These are phyloP conservation scores for Colletotrichum melonis DNA, from an alignment of 2,329 filamentous ascomycete genomes.

Conservation along the genomic window DNA sequence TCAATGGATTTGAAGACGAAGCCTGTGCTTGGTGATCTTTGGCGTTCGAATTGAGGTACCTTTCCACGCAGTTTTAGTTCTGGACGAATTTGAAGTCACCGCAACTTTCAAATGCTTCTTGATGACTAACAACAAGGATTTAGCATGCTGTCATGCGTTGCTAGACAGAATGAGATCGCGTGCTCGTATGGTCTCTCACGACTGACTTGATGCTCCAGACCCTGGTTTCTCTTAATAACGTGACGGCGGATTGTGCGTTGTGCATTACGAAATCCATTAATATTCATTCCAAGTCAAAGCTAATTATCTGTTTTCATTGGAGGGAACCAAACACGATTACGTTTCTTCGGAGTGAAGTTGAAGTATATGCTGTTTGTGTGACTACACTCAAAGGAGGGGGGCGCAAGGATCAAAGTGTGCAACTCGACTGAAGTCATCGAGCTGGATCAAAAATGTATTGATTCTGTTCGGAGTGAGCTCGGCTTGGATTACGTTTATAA, in stretches of 20 bases:
- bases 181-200: background rate
- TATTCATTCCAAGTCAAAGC: background rate
- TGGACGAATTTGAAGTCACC: background rate
- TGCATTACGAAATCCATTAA: background rate
- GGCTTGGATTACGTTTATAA: slow-evolving; percentile 23
- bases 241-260: background rate
- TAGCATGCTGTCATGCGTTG: background rate
- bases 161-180: background rate
- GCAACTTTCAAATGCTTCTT: background rate
- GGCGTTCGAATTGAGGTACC: no score
- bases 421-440: background rate
- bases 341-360: background rate
- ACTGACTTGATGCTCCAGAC: background rate
- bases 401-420: background rate
- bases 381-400: background rate
- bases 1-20: no score
- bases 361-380: background rate
- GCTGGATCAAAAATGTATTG: background rate
- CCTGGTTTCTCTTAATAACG: background rate
- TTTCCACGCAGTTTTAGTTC: background rate
- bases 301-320: background rate
- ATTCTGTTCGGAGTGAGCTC: background rate
- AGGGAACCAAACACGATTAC: background rate
- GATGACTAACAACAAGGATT: background rate
- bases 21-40: no score